A percentile compares a stretch with the other conserved stretches of the same genome.
Conservation (phyloP, 345 rosid species). For the Psidium guajava region DNA sequence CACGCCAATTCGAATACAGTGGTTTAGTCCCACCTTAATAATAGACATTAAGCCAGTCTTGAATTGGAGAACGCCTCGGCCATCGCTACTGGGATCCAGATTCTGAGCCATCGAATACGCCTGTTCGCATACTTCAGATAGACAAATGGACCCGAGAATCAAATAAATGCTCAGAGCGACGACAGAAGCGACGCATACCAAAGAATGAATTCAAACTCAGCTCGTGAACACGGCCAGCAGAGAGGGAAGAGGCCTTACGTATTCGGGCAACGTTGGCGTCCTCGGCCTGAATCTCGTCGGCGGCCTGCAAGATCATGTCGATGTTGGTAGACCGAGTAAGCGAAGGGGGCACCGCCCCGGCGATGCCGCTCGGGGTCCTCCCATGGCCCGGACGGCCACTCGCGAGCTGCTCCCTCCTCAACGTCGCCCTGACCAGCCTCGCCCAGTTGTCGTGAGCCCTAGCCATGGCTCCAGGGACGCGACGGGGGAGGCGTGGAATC, state of each 20-base stretch:
- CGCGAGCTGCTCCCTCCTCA: conserved; percentile 69
- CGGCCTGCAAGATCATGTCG: conserved; percentile 84
- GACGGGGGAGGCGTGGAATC: background rate
- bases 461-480: conserved; percentile 31
- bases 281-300: conserved; percentile 86
- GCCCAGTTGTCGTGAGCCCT: conserved; percentile 70
- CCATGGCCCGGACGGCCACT: conserved; percentile 47
- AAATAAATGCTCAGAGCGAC: background rate
- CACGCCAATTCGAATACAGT: background rate
- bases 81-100: conserved; percentile 89
- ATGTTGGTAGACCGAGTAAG: conserved; percentile 79
- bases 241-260: conserved; percentile 23
- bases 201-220: background rate
- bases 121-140: conserved; percentile 80
- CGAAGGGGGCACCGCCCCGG: conserved; percentile 79
- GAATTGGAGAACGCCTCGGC: conserved; percentile 98
- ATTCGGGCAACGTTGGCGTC: conserved; percentile 78
- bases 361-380: conserved; percentile 58
- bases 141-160: background rate
- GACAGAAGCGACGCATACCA: background rate
- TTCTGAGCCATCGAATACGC: conserved; percentile 92
- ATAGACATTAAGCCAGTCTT: conserved; percentile 96
- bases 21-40: conserved; percentile 50
- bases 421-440: conserved; percentile 76
- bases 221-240: background rate